These are phyloP conservation scores for Verticillium nubilum DNA, from an alignment of 2,329 filamentous ascomycete genomes.

Conservation along the genomic window DNA sequence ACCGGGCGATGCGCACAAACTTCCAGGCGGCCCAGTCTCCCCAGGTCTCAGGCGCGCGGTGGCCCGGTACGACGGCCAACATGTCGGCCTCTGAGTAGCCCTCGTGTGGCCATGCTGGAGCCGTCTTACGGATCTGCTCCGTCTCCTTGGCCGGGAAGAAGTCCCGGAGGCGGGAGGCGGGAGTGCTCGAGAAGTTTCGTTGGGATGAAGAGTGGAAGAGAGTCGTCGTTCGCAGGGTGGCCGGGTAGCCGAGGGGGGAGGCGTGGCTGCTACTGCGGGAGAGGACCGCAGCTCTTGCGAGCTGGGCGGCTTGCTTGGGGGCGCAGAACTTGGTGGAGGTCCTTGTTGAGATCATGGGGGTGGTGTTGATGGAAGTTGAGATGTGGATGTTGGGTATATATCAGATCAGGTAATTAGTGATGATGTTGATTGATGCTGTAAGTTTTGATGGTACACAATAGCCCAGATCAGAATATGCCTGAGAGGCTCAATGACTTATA, in stretches of 20 bases:
- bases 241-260: constrained; percentile 13
- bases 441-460: not conserved
- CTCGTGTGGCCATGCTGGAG: constrained; percentile 64
- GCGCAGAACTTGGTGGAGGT: constrained; percentile 18
- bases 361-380: not conserved
- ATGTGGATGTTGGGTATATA: not conserved
- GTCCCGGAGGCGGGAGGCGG: constrained; percentile 39
- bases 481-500: constrained; percentile 8
- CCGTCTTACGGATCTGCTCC: constrained; percentile 55
- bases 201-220: constrained; percentile 18
- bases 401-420: not conserved
- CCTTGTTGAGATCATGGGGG: constrained; percentile 20
- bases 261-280: constrained; percentile 7
- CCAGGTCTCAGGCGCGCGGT: constrained; percentile 65
- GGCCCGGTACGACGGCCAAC: constrained; percentile 65
- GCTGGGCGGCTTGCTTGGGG: constrained; percentile 18
- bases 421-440: not conserved
- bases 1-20: constrained; percentile 70
- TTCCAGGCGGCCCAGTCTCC: constrained; percentile 77
- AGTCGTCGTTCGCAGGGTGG: constrained; percentile 20
- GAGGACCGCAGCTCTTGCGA: constrained; percentile 15
- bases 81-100: constrained; percentile 78
- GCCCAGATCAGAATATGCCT: not conserved
- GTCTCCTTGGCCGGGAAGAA: constrained; percentile 61
- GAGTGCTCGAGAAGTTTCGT: constrained; percentile 45